Percentiles rank a stretch among this genome's conserved stretches.
phyloP scores from a whole-genome alignment of 2,329 filamentous ascomycete genomes.

The Fusarium sp. region DNA sequence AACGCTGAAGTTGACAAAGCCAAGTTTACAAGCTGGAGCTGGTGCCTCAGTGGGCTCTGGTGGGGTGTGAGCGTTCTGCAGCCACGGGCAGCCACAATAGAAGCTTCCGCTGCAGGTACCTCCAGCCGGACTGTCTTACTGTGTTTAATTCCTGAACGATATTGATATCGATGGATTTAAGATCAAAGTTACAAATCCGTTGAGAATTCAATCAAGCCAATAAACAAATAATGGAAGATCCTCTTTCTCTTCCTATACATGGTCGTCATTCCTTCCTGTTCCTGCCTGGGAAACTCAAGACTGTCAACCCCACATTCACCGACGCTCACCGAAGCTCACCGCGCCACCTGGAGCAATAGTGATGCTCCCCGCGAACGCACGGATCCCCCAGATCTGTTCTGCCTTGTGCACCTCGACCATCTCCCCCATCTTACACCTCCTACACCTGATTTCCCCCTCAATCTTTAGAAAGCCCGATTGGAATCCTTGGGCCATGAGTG shows the following conservation, averaged over 20 bases:
- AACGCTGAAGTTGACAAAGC: background rate
- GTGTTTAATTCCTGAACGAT: background rate
- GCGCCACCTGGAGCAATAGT: constrained; percentile 40
- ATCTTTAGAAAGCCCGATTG: background rate
- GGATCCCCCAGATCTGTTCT: constrained; percentile 27
- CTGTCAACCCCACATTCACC: constrained; percentile 49
- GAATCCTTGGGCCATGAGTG: constrained; percentile 40
- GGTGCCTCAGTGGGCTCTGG: background rate
- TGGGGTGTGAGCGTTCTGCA: background rate
- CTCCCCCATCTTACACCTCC: constrained; percentile 2
- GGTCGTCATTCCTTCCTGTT: background rate
- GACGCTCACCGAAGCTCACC: constrained; percentile 49
- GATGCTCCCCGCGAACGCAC: constrained; percentile 35
- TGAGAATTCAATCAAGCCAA: background rate
- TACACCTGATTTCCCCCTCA: background rate
- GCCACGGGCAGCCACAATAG: background rate
- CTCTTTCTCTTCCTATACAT: background rate
- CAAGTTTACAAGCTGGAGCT: background rate
- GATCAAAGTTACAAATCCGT: background rate
- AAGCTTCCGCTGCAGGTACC: background rate
- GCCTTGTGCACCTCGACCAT: background rate
- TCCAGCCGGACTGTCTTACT: background rate
- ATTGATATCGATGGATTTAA: background rate
- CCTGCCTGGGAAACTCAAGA: constrained; percentile 8
- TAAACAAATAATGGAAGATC: background rate